Percentiles rank a stretch among this genome's conserved stretches.
Conservation (phyloP, 148 eudicot genomes). For the Mesembryanthemum crystallinum region DNA sequence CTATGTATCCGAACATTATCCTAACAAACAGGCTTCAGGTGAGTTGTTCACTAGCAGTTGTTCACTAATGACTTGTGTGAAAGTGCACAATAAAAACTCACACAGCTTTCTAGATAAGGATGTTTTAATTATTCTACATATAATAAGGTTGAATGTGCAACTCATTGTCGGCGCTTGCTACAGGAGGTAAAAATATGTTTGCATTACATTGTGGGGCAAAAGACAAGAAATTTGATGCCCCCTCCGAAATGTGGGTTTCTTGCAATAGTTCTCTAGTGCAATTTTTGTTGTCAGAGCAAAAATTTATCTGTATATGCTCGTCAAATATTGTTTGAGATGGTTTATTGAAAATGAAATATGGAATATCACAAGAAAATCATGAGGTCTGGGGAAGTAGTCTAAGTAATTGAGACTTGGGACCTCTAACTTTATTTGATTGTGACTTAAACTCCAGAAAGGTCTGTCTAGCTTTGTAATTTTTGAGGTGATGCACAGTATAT, state of each 20-base stretch:
- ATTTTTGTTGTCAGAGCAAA: background rate
- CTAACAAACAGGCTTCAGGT: slow-evolving; percentile 99
- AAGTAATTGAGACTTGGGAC: background rate
- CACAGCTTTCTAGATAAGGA: background rate
- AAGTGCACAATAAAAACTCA: background rate
- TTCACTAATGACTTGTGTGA: slow-evolving; percentile 1
- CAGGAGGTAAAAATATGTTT: background rate
- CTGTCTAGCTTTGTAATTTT: background rate
- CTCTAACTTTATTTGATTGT: background rate
- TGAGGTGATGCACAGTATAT: background rate
- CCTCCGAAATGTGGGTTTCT: background rate
- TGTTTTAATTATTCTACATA: background rate
- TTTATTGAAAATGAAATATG: background rate
- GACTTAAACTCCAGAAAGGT: background rate
- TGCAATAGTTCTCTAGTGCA: background rate
- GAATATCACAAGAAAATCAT: background rate
- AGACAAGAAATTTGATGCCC: background rate
- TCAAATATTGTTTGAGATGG: slow-evolving; percentile 4
- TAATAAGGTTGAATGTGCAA: background rate
- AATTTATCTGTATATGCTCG: background rate
- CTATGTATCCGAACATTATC: slow-evolving; percentile 98
- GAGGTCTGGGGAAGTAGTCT: background rate
- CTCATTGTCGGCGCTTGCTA: background rate
- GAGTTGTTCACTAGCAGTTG: slow-evolving; percentile 17
- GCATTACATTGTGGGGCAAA: background rate